Evolutionary conservation across 2,329 filamentous ascomycete genomes (phyloP).

Genomic region (Cadophora sp.): DNA sequence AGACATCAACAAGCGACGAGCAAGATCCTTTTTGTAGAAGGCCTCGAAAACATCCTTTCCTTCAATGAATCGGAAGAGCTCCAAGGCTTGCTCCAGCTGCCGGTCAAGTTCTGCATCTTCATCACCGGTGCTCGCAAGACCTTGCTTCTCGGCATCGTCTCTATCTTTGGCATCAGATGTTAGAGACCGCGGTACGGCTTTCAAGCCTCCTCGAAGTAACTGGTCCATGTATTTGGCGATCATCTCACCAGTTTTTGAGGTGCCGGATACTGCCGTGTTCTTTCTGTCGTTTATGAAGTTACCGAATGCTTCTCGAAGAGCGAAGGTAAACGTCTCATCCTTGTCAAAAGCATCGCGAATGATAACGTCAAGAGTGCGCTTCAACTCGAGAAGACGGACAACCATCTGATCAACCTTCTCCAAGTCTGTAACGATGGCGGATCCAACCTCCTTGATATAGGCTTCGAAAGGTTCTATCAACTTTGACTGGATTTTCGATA

Average conservation of each 20-base stretch:
- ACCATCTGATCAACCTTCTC: conserved; percentile 86
- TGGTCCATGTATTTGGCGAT: conserved; percentile 96
- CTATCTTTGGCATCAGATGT: conserved; percentile 66
- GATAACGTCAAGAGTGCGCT: conserved; percentile 78
- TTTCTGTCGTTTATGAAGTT: conserved; percentile 90
- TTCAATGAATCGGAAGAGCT: conserved; percentile 95
- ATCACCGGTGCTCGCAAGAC: conserved; percentile 74
- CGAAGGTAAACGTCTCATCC: conserved; percentile 78
- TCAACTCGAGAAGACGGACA: conserved; percentile 78
- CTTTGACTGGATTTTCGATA: conserved; percentile 72
- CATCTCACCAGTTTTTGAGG: conserved; percentile 97
- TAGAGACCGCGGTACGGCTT: conserved; percentile 76
- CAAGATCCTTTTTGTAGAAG: conserved; percentile 98
- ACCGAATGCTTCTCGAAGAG: conserved; percentile 84
- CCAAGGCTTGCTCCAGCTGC: conserved; percentile 90
- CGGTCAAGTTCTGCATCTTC: conserved; percentile 92
- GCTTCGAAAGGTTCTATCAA: conserved; percentile 76
- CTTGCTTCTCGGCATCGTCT: conserved; percentile 63
- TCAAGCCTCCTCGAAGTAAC: conserved; percentile 85
- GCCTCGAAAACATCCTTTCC: conserved; percentile 98
- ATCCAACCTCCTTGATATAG: conserved; percentile 80
- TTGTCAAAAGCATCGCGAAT: conserved; percentile 78
- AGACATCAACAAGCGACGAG: conserved; percentile 86
- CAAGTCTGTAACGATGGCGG: conserved; percentile 79
- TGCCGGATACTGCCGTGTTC: conserved; percentile 75